phyloP scores from a whole-genome alignment of 1,284 basidiomycete genomes.

The Phenoliferia sp. region DNA sequence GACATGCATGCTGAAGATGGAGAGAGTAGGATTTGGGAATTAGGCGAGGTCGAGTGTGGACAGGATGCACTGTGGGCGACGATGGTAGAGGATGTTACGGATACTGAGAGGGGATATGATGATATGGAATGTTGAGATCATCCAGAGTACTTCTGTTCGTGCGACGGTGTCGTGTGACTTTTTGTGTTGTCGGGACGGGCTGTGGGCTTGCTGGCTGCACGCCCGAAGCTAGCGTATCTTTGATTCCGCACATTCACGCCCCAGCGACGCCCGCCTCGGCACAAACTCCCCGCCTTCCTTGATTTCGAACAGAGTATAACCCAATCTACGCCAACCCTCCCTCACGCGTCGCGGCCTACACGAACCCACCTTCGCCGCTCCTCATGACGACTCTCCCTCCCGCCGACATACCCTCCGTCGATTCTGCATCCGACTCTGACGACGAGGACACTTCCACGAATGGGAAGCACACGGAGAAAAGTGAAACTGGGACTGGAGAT shows the following conservation, averaged over 20 bases:
- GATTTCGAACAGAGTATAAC: not conserved
- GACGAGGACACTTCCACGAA: not conserved
- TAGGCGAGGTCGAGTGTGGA: conserved; percentile 25
- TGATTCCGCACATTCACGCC: too few relatives aligned
- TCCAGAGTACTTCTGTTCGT: too few relatives aligned
- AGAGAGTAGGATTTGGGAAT: conserved; percentile 8
- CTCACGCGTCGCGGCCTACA: not conserved
- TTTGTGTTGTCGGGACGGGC: not conserved
- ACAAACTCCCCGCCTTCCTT: too few relatives aligned
- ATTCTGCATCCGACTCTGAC: not conserved
- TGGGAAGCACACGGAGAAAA: not conserved
- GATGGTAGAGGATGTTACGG: not conserved
- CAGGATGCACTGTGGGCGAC: conserved; percentile 24
- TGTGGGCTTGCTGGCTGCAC: too few relatives aligned
- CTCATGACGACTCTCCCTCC: not conserved
- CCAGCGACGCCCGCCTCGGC: too few relatives aligned
- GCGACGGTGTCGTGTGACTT: too few relatives aligned
- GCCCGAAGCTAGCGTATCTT: too few relatives aligned
- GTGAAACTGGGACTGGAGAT: not conserved
- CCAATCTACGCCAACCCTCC: not conserved
- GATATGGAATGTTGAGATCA: too few relatives aligned
- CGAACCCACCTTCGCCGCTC: not conserved
- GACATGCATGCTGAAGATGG: conserved; percentile 12
- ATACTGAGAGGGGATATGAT: too few relatives aligned
- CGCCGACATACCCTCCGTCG: not conserved